Conservation (phyloP, 108 stramenopile species). For the Nitzschia palea region DNA sequence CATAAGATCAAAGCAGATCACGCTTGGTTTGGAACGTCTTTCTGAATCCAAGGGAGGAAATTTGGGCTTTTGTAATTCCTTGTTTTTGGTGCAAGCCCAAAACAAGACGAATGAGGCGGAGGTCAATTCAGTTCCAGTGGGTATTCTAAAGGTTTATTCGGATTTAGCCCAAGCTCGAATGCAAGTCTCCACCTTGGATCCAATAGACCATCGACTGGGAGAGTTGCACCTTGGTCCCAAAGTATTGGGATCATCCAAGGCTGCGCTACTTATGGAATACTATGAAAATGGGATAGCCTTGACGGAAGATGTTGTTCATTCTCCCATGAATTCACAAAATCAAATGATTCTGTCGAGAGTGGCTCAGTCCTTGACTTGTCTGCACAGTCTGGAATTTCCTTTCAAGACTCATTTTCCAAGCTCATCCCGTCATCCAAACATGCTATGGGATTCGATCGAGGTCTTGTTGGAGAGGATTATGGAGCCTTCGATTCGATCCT, state of each 20-base stretch:
- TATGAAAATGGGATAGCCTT: neutral
- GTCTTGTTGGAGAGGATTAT: neutral
- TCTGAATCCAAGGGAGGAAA: neutral
- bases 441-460: conserved; percentile 15
- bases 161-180: conserved; percentile 16
- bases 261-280: conserved; percentile 11
- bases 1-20: too few relatives aligned
- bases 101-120: neutral
- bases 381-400: neutral
- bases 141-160: conserved; percentile 22
- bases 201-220: neutral
- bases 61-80: conserved; percentile 17
- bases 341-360: neutral
- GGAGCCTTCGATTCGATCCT: neutral
- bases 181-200: neutral
- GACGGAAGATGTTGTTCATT: conserved; percentile 2
- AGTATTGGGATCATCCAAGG: neutral
- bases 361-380: neutral
- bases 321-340: neutral
- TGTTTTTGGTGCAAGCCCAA: neutral
- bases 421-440: neutral
- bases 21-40: too few relatives aligned
- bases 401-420: neutral
- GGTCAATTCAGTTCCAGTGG: neutral
- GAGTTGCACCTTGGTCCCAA: conserved; percentile 8